These are phyloP conservation scores for Ziziphus jujuba DNA, from an alignment of 306 rosid genomes.

Conservation along the genomic window DNA sequence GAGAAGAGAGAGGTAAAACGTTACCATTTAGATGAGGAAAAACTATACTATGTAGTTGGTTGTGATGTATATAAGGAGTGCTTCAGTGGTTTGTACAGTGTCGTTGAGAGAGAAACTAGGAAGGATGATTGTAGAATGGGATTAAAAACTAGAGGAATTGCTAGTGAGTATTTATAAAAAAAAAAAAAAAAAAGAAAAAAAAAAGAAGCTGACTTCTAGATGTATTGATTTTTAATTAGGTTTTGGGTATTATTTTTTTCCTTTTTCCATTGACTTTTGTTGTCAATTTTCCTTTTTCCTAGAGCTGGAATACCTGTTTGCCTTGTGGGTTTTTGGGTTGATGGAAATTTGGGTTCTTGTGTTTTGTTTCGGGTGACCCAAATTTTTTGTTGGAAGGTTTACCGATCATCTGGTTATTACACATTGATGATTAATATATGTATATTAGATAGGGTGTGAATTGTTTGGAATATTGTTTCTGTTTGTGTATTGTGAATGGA, in stretches of 20 bases:
- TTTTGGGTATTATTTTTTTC: slow-evolving; percentile 40
- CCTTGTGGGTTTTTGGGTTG: slow-evolving; percentile 51
- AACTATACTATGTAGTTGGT: slow-evolving; percentile 49
- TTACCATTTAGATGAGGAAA: slow-evolving; percentile 44
- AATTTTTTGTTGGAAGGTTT: slow-evolving; percentile 39
- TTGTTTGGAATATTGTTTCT: slow-evolving; percentile 23
- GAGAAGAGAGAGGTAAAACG: background rate
- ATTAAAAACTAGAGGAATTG: slow-evolving; percentile 37
- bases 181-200: too few species aligned
- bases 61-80: slow-evolving; percentile 39
- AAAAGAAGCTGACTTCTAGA: slow-evolving; percentile 60
- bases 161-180: too few species aligned
- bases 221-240: slow-evolving; percentile 60
- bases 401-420: slow-evolving; percentile 34
- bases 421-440: background rate
- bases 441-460: slow-evolving; percentile 20
- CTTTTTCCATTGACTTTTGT: slow-evolving; percentile 8
- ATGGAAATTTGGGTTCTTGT: slow-evolving; percentile 41
- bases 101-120: slow-evolving; percentile 44
- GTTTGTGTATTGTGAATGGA: slow-evolving; percentile 3
- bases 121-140: slow-evolving; percentile 40
- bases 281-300: slow-evolving; percentile 27
- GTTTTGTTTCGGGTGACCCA: slow-evolving; percentile 52
- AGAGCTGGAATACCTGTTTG: slow-evolving; percentile 40
- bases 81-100: slow-evolving; percentile 75